Base-by-base conservation (phyloP, 495 filamentous ascomycete genomes). In the Podospora sp. region DNA sequence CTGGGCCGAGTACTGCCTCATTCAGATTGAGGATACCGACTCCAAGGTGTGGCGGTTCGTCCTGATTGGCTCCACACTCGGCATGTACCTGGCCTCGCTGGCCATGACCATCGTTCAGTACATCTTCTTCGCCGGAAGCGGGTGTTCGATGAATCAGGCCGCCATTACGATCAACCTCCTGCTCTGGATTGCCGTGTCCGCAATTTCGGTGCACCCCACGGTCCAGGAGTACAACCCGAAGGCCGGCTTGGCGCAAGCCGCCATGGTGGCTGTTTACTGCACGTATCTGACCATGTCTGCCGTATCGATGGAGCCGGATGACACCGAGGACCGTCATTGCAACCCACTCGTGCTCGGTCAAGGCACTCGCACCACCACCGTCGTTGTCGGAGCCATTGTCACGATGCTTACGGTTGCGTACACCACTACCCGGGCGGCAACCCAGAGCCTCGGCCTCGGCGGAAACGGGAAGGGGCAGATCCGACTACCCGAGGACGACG, bases 211-310 rank as follows among this genome's bases (percentile, higher is more conserved):
- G 56, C 94, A 97, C 73, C 95, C 95, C 0, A 83, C 86, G 2
- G 86, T 99, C 60, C 95, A 99, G 80, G 92, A 93, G 73, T 91
- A 88, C 79, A 99, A 99, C 83, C 85, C 93, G 18, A 91, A 92
- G 72, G 96, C 95, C 21, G 95, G 95, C 56, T 84, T 99, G 68
- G 94, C 95, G 12, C 96, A 99, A 77, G 92, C 94, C 60, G 95
- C 95, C 67, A 98, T 98, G 90, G 95, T 99, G 35, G 92, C 94
- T 1, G 86, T 96, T 64, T 99, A 99, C 83, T 98, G 95, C 86
- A 97, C 95, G 56, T 99, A 99, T 75, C 87, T 99, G 55, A 99
- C 95, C 72, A 92, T 99, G 89, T 97, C 93, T 4, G 96, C 95
- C 62, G 96, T 99, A 1, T 94, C 91, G 64, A 98, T 99, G 95